A percentile compares a stretch with the other conserved stretches of the same genome.
Conservation (phyloP, 2,329 filamentous ascomycete genomes). For the Cercospora sp. region DNA sequence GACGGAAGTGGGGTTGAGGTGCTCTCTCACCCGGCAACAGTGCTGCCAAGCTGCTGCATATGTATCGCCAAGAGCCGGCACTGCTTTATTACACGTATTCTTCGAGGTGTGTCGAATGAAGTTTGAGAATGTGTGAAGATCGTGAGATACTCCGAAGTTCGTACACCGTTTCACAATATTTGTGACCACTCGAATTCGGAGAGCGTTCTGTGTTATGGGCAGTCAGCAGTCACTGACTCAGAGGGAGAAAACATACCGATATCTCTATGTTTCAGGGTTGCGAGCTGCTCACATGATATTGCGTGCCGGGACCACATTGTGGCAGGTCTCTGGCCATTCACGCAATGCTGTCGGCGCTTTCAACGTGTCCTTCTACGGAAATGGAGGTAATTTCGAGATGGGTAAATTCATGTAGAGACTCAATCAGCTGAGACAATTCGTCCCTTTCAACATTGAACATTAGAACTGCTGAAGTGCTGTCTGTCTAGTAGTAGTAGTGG, state of each 20-base stretch:
- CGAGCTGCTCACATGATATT: not conserved
- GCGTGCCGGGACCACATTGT: not conserved
- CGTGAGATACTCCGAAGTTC: not conserved
- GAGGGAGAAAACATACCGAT: not conserved
- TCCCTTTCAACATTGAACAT: not conserved
- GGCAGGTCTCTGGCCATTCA: not conserved
- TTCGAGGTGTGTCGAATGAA: not conserved
- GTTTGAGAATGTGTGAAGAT: not conserved
- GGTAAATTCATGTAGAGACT: not conserved
- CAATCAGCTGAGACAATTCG: not conserved
- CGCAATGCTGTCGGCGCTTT: not conserved
- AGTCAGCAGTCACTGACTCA: not conserved
- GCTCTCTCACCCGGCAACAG: not conserved
- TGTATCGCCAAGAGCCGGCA: not conserved
- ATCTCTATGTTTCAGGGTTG: not conserved
- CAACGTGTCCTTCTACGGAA: not conserved
- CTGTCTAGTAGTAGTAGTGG: conserved; percentile 6
- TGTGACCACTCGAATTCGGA: not conserved
- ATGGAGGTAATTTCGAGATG: not conserved
- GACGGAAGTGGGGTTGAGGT: not conserved
- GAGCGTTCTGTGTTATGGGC: not conserved
- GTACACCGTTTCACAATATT: not conserved
- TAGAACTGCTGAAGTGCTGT: not conserved
- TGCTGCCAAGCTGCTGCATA: not conserved
- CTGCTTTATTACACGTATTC: not conserved